Evolutionary conservation across 345 rosid genomes (phyloP).

Genomic region (Psidium friedrichsthalianum): DNA sequence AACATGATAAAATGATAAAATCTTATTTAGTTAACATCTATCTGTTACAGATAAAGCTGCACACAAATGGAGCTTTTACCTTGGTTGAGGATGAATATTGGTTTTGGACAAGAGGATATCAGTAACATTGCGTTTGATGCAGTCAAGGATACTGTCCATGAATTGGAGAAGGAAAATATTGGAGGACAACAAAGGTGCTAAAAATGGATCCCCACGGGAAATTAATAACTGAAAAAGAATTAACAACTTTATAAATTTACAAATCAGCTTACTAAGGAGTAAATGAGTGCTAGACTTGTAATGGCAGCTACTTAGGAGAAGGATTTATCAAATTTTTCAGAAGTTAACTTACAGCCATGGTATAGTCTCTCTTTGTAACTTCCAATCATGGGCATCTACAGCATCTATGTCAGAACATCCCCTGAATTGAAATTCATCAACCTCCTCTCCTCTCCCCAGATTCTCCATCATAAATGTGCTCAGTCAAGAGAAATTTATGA

Average conservation of each 20-base stretch:
- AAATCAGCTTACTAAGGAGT: not conserved
- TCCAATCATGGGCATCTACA: not conserved
- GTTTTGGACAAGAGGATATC: constrained; percentile 13
- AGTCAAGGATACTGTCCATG: constrained; percentile 27
- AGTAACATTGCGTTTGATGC: constrained; percentile 27
- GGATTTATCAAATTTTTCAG: not conserved
- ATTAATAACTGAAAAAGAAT: constrained; percentile 21
- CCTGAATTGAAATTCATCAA: not conserved
- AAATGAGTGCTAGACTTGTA: not conserved
- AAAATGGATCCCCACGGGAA: constrained; percentile 28
- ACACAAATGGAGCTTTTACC: constrained; percentile 9
- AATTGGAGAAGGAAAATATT: constrained; percentile 22
- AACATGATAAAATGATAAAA: not conserved
- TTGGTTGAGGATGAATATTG: constrained; percentile 4
- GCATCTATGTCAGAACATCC: not conserved
- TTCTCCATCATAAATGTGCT: not conserved
- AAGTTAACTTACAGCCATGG: constrained; percentile 8
- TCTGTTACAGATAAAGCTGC: not conserved
- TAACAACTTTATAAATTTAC: not conserved
- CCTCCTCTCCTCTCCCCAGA: not conserved
- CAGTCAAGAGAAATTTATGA: not conserved
- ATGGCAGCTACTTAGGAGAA: not conserved
- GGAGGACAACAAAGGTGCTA: constrained; percentile 4
- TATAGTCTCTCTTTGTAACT: not conserved
- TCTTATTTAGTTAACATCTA: not conserved